Base-by-base conservation (phyloP, 805 yeast genomes). In the Clavispora fructus region DNA sequence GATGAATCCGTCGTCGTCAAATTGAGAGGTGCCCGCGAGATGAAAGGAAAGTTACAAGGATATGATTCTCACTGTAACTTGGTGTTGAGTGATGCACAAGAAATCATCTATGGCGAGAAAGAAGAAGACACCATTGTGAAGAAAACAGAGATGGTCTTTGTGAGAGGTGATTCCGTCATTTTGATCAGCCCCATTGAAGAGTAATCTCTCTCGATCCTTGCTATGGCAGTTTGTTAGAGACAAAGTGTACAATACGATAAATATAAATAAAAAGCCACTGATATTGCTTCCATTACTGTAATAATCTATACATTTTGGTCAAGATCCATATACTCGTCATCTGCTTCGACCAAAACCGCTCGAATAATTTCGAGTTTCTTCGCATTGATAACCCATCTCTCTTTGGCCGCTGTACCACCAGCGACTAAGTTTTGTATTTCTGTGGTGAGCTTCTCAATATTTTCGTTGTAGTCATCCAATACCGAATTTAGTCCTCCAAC, bases 121-220 rank as follows among this genome's bases (percentile, higher is more conserved):
- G 78, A 68, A 4, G 61, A 64, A 28, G 75, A 74, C 40, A 68
- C 70, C 2, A 57, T 52, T n/a, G 69, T 68, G 16, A 85, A 82
- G 59, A 75, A 77, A 51, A 78, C 89, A 14, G 96, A 88, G 46
- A 87, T 94, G 90, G 82, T 94, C 38, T 92, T 92, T 68, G 91
- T 94, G 13, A 83, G 99, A 71, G 99, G 99, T n/a, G 99, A 94
- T 67, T 83, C 95, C 3, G 98, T 94, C 39, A 88, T 95, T 42
- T 75, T 91, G 55, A 83, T 94, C 44, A 82, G 85, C 44, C 74
- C 77, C 14, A 50, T 62, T 16, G 53, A 57, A 27, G 61, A 55
- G 42, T 50, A 43, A 35, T 14, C 10, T 31, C 14, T 31, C 17
- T n/a, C 11, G 5, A 14, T 31, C 8, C 10, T n/a, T 9, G 35